phyloP scores from a whole-genome alignment of 2,329 filamentous ascomycete species.

The Harringtonia lauricola region DNA sequence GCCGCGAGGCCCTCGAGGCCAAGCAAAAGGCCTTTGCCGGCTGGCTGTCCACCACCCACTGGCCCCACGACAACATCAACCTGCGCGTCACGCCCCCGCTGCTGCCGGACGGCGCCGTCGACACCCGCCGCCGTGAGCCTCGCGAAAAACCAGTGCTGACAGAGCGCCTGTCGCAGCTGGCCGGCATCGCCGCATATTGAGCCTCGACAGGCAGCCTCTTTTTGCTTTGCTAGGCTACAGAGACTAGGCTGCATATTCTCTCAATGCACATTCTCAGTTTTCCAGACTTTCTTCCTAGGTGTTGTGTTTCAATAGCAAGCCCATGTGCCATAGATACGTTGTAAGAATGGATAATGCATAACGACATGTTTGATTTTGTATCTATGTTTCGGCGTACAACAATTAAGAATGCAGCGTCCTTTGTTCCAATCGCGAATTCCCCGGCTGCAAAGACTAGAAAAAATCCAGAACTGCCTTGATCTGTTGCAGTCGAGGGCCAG shows the following conservation, averaged over 20 bases:
- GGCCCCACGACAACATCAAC: slow-evolving; percentile 12
- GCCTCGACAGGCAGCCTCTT: no score
- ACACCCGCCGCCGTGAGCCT: slow-evolving; percentile 15
- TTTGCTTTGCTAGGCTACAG: no score
- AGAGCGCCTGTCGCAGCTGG: slow-evolving; percentile 21
- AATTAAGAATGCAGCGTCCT: no score
- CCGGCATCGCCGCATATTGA: slow-evolving; percentile 20
- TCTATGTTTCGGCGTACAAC: no score
- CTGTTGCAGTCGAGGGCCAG: neutral
- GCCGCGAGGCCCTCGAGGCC: slow-evolving; percentile 14
- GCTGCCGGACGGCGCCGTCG: neutral
- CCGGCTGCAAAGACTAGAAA: neutral
- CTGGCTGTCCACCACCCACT: slow-evolving; percentile 19
- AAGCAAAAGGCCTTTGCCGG: slow-evolving; percentile 19
- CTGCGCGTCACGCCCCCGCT: neutral
- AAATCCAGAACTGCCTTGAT: slow-evolving; percentile 8
- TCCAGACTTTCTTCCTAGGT: no score
- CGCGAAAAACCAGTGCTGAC: slow-evolving; percentile 24
- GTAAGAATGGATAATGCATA: no score
- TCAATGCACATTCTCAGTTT: no score
- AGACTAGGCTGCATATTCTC: no score
- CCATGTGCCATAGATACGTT: no score
- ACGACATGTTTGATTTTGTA: no score
- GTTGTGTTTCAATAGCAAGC: no score
- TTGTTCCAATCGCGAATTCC: no score